Evolutionary conservation across 2,329 filamentous ascomycete genomes (phyloP).

Genomic region (Xylariaceae sp.): DNA sequence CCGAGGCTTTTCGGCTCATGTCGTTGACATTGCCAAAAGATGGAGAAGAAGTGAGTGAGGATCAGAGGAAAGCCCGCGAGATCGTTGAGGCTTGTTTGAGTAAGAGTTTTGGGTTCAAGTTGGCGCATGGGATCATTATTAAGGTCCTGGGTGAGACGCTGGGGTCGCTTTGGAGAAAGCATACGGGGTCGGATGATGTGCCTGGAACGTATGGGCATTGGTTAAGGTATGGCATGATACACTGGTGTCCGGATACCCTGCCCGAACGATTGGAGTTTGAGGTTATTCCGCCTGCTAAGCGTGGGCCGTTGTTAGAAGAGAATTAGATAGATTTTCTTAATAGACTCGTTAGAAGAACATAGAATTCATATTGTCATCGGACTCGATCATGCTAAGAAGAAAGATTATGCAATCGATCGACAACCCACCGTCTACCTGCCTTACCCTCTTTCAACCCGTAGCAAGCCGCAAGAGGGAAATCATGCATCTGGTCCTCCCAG

Average conservation of each 20-base stretch:
- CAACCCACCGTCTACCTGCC: conserved; percentile 42
- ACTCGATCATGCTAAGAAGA: background rate
- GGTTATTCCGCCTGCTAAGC: conserved; percentile 36
- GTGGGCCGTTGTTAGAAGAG: conserved; percentile 33
- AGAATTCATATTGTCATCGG: background rate
- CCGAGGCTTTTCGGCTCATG: conserved; percentile 47
- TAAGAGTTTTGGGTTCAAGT: conserved; percentile 51
- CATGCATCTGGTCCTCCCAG: conserved; percentile 60
- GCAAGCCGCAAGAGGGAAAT: conserved; percentile 48
- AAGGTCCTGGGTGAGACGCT: conserved; percentile 47
- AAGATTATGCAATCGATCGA: conserved; percentile 23
- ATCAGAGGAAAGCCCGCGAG: conserved; percentile 45
- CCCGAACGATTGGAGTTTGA: conserved; percentile 34
- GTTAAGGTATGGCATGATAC: conserved; percentile 46
- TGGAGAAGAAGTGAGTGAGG: conserved; percentile 38
- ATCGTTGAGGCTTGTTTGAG: conserved; percentile 50
- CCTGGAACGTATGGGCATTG: conserved; percentile 52
- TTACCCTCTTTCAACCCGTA: conserved; percentile 46
- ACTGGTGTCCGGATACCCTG: conserved; percentile 43
- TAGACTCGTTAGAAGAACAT: background rate
- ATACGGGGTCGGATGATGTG: conserved; percentile 45
- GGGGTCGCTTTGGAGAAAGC: conserved; percentile 49
- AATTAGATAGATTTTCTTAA: conserved; percentile 11
- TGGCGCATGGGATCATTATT: conserved; percentile 52
- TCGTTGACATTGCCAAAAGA: conserved; percentile 36